Percentiles rank a stretch among this genome's conserved stretches.
phyloP scores from a whole-genome alignment of 163 green algal species.

The Chlorella variabilis region DNA sequence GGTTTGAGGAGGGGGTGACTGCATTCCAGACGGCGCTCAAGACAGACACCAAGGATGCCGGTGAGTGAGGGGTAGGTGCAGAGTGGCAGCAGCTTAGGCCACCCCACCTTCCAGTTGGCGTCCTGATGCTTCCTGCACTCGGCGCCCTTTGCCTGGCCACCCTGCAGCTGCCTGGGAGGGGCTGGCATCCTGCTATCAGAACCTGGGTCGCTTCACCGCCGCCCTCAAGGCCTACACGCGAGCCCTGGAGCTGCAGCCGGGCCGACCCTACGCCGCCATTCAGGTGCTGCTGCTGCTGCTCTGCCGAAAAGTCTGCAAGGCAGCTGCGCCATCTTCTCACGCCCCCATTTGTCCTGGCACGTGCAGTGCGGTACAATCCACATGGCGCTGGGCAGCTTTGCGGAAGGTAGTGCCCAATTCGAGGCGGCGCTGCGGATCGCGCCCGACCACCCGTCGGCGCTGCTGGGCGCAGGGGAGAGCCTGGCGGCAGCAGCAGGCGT shows the following conservation, averaged over 20 bases:
- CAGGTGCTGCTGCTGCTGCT: conserved; percentile 45
- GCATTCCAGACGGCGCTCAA: conserved; percentile 60
- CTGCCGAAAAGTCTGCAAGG: background rate
- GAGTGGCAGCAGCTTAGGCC: conserved; percentile 33
- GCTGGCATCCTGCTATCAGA: conserved; percentile 72
- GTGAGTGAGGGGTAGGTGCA: background rate
- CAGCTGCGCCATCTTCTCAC: too few relatives aligned
- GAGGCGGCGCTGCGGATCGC: conserved; percentile 57
- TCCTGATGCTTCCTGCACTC: too few relatives aligned
- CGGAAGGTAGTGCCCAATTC: conserved; percentile 41
- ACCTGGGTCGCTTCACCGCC: conserved; percentile 69
- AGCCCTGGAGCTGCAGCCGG: conserved; percentile 64
- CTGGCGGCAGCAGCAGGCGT: conserved; percentile 54
- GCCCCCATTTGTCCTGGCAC: too few relatives aligned
- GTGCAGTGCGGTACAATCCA: conserved; percentile 24
- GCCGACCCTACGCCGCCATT: conserved; percentile 51
- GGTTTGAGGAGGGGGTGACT: conserved; percentile 53
- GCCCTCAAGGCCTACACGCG: conserved; percentile 76
- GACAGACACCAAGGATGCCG: conserved; percentile 23
- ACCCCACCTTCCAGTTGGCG: too few relatives aligned
- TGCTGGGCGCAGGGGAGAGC: conserved; percentile 66
- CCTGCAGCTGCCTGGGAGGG: conserved; percentile 70
- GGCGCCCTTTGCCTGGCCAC: too few relatives aligned
- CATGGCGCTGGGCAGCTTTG: conserved; percentile 44
- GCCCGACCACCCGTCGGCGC: conserved; percentile 56